Conservation (phyloP, 371 early-diverging fungal genomes). For the Smittium mucronatum region DNA sequence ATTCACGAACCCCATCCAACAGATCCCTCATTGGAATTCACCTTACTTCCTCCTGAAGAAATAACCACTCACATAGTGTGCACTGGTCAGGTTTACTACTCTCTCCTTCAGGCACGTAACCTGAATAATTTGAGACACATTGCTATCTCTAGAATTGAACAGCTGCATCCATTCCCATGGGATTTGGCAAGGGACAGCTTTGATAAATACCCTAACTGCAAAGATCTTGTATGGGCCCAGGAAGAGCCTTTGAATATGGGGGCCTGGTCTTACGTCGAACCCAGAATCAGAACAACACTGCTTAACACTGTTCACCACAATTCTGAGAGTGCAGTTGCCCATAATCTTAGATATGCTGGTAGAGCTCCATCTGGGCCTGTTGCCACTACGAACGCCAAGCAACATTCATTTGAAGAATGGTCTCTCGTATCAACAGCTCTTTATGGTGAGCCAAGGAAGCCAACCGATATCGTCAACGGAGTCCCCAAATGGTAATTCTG, state of each 20-base stretch:
- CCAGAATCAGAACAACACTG: conserved; percentile 41
- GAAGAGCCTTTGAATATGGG: conserved; percentile 94
- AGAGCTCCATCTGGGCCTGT: conserved; percentile 87
- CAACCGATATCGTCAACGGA: conserved; percentile 50
- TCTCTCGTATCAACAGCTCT: conserved; percentile 70
- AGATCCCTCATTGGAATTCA: background rate
- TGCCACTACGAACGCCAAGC: conserved; percentile 94
- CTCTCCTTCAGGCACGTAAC: conserved; percentile 5
- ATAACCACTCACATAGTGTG: conserved; percentile 69
- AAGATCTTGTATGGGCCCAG: conserved; percentile 80
- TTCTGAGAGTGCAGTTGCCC: background rate
- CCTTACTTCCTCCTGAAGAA: conserved; percentile 15
- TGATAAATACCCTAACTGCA: conserved; percentile 43
- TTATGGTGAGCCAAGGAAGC: conserved; percentile 51
- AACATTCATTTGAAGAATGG: conserved; percentile 85
- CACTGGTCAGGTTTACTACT: conserved; percentile 82
- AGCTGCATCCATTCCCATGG: conserved; percentile 86
- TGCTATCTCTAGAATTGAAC: conserved; percentile 80
- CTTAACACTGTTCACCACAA: conserved; percentile 1
- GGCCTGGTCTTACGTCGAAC: conserved; percentile 73
- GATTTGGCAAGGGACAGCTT: conserved; percentile 46
- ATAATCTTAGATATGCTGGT: conserved; percentile 54
- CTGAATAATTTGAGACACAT: conserved; percentile 25
- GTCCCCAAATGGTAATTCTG: conserved; percentile 54
- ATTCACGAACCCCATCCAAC: conserved; percentile 38